Conservation (phyloP, 805 yeast genomes). For the Metschnikowia henanensis region DNA sequence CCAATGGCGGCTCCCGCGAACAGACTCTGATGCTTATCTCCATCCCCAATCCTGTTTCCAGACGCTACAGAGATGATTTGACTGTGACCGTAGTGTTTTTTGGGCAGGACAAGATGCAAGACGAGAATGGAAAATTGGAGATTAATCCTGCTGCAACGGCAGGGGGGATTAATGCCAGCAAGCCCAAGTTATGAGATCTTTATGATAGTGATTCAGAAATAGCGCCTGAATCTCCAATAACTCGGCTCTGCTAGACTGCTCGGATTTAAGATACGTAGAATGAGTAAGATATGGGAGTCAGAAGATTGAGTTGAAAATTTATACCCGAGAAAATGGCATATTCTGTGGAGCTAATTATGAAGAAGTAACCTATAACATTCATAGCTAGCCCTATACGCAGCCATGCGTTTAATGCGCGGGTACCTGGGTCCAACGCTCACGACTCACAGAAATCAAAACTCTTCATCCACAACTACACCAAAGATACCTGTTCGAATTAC, state of each 20-base stretch:
- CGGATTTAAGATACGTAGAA: background rate
- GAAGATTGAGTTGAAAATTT: too few relatives aligned
- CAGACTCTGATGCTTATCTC: slow-evolving; percentile 86
- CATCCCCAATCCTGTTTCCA: slow-evolving; percentile 87
- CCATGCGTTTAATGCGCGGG: background rate
- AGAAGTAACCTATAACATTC: background rate
- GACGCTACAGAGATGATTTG: slow-evolving; percentile 92
- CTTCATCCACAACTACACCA: background rate
- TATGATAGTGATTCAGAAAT: background rate
- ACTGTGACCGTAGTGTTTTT: slow-evolving; percentile 96
- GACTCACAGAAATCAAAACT: background rate
- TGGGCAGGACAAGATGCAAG: slow-evolving; percentile 53
- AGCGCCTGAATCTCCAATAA: background rate
- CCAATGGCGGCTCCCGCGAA: slow-evolving; percentile 83
- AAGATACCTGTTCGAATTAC: too few relatives aligned
- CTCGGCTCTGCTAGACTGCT: background rate
- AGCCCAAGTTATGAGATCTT: slow-evolving; percentile 45
- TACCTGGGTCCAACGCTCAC: too few relatives aligned
- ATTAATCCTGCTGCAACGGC: slow-evolving; percentile 57
- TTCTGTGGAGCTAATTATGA: background rate
- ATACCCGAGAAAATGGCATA: too few relatives aligned
- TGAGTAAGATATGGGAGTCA: too few relatives aligned
- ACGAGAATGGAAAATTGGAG: slow-evolving; percentile 50
- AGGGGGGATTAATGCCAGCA: slow-evolving; percentile 49
- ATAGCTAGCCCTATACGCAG: background rate